Evolutionary conservation across 495 filamentous ascomycete genomes (phyloP), one percentile per base, ranked within the genome.

Genomic region (Apiosordaria backusii): DNA sequence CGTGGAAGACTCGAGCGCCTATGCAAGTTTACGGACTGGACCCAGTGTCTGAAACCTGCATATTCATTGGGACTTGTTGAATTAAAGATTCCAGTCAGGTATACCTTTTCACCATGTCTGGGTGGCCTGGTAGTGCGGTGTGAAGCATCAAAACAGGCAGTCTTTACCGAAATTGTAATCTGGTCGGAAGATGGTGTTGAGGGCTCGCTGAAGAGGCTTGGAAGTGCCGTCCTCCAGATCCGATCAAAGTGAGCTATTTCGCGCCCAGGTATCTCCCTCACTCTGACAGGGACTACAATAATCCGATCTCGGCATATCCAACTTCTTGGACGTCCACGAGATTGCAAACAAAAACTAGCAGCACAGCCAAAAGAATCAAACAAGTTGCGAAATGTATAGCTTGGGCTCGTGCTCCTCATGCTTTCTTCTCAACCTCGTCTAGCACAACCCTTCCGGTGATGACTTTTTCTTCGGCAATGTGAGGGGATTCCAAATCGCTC

Each of bases 401-500:
- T n/a, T n/a, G n/a, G n/a, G n/a, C n/a, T n/a, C n/a, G n/a, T n/a
- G n/a, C n/a, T n/a, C n/a, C n/a, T n/a, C n/a, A n/a, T n/a, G n/a
- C n/a, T 59, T 21, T 70, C 71, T 22, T 72, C 67, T 35, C 60
- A 21, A 29, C 60, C 62, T 25, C 62, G 50, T 0, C 27, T 67
- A 65, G 4, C 60, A 50, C 24, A 53, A 53, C 25, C 65, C 50
- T 58, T 53, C 61, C 69, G 22, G 4, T 61, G 61, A 72, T 75
- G 62, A 73, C 73, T 25, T 73, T 64, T 23, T 74, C 60, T 13
- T 62, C 72, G 35, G 9, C 35, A 45, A 45, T 15, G 9, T 13
- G 35, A 45, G 35, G 35, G 9, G 35, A 22, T 55, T 55, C 52
- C 62, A 66, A 70, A 62, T 87, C 85, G 61, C 77, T 74, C 68